A percentile compares a stretch with the other conserved stretches of the same genome.
phyloP scores from a whole-genome alignment of 2,329 filamentous ascomycete species.

The Nannizzia gypsea region DNA sequence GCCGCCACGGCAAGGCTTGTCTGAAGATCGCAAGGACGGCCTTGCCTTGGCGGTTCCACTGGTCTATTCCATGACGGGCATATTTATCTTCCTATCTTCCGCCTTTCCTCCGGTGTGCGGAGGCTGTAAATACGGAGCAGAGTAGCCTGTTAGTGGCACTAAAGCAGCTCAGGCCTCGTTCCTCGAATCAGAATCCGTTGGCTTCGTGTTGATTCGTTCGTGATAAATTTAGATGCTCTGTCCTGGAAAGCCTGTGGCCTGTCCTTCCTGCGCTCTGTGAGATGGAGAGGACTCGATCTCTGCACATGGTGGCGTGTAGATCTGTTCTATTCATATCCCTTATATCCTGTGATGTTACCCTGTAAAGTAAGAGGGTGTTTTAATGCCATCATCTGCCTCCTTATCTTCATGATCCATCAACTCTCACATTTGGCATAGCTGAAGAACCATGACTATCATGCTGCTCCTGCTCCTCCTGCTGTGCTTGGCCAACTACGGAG shows the following conservation, averaged over 20 bases:
- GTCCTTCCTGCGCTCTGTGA: not conserved
- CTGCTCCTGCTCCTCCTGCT: not conserved
- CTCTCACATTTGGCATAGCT: not conserved
- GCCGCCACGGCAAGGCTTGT: constrained; percentile 2
- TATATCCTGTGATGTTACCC: not conserved
- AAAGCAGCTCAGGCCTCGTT: not conserved
- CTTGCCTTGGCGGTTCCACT: not conserved
- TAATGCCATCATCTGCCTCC: not conserved
- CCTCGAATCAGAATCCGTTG: not conserved
- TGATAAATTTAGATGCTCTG: not conserved
- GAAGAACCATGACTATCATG: not conserved
- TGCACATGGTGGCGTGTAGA: not conserved
- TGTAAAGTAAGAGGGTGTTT: not conserved
- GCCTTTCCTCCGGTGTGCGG: not conserved
- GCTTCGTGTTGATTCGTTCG: not conserved
- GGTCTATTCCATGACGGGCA: not conserved
- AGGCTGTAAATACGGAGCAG: not conserved
- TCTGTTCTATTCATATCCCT: not conserved
- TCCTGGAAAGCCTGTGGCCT: not conserved
- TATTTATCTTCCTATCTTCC: constrained; percentile 1
- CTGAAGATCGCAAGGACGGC: not conserved
- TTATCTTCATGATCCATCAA: not conserved
- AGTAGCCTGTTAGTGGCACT: too few relatives aligned
- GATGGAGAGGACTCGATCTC: not conserved
- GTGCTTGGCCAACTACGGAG: constrained; percentile 22